Evolutionary conservation across 495 filamentous ascomycete genomes (phyloP).

Genomic region (Viridothelium virens): DNA sequence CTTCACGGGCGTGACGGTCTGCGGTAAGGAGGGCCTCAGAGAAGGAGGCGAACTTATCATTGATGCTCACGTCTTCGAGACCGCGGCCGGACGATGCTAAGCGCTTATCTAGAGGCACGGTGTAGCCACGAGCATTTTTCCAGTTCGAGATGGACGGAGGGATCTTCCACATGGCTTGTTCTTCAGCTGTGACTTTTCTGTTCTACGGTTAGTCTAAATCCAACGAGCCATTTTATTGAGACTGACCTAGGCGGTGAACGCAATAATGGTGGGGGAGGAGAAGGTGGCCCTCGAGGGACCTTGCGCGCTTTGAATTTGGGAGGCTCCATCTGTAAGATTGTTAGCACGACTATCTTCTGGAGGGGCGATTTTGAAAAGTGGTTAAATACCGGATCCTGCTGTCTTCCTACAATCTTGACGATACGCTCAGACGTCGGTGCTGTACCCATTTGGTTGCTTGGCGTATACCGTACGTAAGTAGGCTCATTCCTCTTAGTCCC

Average conservation of each 20-base stretch:
- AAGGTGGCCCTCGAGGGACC: constrained; percentile 89
- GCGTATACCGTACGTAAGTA: constrained; percentile 92
- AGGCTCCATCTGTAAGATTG: constrained; percentile 61
- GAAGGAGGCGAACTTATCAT: constrained; percentile 98
- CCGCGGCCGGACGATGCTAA: constrained; percentile 92
- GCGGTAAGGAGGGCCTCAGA: constrained; percentile 89
- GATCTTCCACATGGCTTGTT: constrained; percentile 95
- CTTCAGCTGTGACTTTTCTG: constrained; percentile 52
- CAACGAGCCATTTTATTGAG: too few species aligned
- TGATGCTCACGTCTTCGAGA: constrained; percentile 90
- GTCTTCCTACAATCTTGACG: constrained; percentile 94
- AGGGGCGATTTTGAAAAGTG: too few species aligned
- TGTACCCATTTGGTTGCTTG: constrained; percentile 92
- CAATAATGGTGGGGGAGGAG: constrained; percentile 87
- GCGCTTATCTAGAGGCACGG: constrained; percentile 91
- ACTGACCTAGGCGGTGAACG: constrained; percentile 71
- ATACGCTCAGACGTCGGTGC: constrained; percentile 85
- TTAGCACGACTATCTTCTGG: too few species aligned
- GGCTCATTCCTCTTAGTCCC: constrained; percentile 68
- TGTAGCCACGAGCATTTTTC: constrained; percentile 99
- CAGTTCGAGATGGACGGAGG: constrained; percentile 93
- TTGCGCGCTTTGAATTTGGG: constrained; percentile 99
- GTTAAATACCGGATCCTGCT: constrained; percentile 60
- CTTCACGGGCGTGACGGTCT: constrained; percentile 88
- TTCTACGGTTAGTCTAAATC: constrained; percentile 57